Evolutionary conservation across 208 protist genomes (phyloP).

Genomic region (Leishmania tarentolae): DNA sequence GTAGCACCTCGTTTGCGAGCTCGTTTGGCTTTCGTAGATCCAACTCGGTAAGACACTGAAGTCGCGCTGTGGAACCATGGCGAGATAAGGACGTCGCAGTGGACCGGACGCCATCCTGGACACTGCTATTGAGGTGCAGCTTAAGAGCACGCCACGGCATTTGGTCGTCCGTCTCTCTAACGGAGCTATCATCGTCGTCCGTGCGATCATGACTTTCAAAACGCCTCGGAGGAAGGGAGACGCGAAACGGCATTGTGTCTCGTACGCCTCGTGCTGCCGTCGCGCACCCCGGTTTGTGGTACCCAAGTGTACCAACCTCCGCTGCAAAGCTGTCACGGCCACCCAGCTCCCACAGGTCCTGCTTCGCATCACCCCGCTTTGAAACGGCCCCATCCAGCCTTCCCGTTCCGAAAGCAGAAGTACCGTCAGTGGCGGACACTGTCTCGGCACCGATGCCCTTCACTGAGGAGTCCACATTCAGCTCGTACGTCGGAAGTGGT

Average conservation of each 20-base stretch:
- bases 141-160: slow-evolving; percentile 20
- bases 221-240: slow-evolving; percentile 22
- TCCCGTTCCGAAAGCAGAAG: not conserved
- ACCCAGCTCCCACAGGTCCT: not conserved
- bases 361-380: not conserved
- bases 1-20: not conserved
- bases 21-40: slow-evolving; percentile 9
- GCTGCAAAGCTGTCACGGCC: not conserved
- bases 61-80: slow-evolving; percentile 1
- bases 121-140: slow-evolving; percentile 3
- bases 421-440: not conserved
- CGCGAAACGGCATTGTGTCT: slow-evolving; percentile 29
- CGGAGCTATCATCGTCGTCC: not conserved
- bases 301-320: not conserved
- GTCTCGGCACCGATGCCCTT: not conserved
- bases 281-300: not conserved
- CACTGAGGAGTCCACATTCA: not conserved
- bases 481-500: not conserved
- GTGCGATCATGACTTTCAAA: slow-evolving; percentile 2
- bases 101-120: slow-evolving; percentile 2
- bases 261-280: slow-evolving; percentile 8
- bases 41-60: not conserved
- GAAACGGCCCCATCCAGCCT: not conserved
- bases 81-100: not conserved
- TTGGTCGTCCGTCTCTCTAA: not conserved